These are phyloP conservation scores for Suillus subalutaceus DNA, from an alignment of 768 basidiomycete species.

Conservation along the genomic window DNA sequence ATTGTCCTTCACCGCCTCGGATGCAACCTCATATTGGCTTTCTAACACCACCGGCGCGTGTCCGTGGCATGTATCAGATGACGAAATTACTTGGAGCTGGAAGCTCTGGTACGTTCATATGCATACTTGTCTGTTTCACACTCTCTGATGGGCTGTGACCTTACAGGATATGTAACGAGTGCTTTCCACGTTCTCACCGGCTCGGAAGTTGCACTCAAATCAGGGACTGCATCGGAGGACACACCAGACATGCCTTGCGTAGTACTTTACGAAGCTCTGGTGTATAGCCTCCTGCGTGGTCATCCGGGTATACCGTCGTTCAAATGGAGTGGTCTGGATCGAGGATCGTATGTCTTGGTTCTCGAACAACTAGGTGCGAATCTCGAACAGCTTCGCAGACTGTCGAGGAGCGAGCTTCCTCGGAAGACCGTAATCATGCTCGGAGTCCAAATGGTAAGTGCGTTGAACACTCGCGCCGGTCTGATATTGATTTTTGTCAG, in stretches of 20 bases:
- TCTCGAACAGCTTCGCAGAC: conserved; percentile 15
- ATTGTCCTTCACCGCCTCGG: not conserved
- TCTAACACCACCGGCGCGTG: too few relatives aligned
- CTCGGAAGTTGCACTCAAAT: too few relatives aligned
- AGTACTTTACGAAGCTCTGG: conserved; percentile 14
- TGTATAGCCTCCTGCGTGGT: conserved; percentile 21
- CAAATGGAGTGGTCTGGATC: conserved; percentile 20
- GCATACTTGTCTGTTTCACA: too few relatives aligned
- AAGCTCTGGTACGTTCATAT: too few relatives aligned
- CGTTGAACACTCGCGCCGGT: not conserved
- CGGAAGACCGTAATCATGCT: conserved; percentile 27
- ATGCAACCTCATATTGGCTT: not conserved
- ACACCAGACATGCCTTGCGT: too few relatives aligned
- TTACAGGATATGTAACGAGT: too few relatives aligned
- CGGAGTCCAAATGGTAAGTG: conserved; percentile 16
- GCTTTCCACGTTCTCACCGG: too few relatives aligned
- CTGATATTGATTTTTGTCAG: conserved; percentile 10
- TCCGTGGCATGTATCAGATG: too few relatives aligned
- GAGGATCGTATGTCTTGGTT: conserved; percentile 15
- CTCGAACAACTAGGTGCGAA: too few relatives aligned
- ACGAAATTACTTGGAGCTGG: too few relatives aligned
- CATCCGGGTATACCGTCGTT: conserved; percentile 16
- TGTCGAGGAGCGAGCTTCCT: conserved; percentile 21
- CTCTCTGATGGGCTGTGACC: too few relatives aligned
- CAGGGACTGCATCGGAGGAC: too few relatives aligned